Conservation (phyloP, 768 basidiomycete species). For the Melanogaster broomeanus region DNA sequence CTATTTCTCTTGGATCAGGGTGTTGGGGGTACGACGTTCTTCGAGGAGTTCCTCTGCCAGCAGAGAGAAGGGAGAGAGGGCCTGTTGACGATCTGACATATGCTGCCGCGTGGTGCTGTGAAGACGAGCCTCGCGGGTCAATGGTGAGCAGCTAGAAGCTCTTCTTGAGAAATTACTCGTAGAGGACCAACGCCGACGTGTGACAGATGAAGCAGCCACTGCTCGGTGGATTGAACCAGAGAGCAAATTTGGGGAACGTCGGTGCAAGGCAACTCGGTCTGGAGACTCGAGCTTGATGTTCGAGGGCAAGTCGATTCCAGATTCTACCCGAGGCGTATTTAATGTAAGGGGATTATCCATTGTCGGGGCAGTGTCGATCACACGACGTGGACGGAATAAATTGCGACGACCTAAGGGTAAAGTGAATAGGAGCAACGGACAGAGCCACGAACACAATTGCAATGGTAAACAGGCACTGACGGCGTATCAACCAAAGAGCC, state of each 20-base stretch:
- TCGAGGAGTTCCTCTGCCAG: constrained; percentile 29
- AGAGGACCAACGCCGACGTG: constrained; percentile 35
- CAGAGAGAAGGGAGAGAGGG: constrained; percentile 11
- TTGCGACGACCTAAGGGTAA: constrained; percentile 1
- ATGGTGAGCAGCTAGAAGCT: constrained; percentile 38
- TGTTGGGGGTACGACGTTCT: constrained; percentile 31
- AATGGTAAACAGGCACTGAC: constrained; percentile 11
- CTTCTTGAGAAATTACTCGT: constrained; percentile 36
- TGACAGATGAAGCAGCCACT: constrained; percentile 27
- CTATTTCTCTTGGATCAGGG: constrained; percentile 41
- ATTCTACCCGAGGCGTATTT: constrained; percentile 31
- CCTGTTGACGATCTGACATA: constrained; percentile 30
- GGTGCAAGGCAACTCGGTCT: constrained; percentile 25
- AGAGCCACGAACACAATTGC: constrained; percentile 25
- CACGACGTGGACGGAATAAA: constrained; percentile 8
- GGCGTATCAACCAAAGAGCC: constrained; percentile 28
- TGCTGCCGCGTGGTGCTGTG: constrained; percentile 29
- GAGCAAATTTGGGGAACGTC: constrained; percentile 37
- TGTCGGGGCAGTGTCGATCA: constrained; percentile 48
- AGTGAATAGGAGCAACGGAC: constrained; percentile 16
- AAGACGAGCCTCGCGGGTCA: constrained; percentile 12
- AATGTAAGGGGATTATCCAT: constrained; percentile 39
- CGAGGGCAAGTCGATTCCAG: constrained; percentile 19
- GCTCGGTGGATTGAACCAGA: constrained; percentile 20
- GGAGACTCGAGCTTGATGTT: constrained; percentile 51